Conservation (phyloP, 257 asterid species). For the Thymus mandschuricus region DNA sequence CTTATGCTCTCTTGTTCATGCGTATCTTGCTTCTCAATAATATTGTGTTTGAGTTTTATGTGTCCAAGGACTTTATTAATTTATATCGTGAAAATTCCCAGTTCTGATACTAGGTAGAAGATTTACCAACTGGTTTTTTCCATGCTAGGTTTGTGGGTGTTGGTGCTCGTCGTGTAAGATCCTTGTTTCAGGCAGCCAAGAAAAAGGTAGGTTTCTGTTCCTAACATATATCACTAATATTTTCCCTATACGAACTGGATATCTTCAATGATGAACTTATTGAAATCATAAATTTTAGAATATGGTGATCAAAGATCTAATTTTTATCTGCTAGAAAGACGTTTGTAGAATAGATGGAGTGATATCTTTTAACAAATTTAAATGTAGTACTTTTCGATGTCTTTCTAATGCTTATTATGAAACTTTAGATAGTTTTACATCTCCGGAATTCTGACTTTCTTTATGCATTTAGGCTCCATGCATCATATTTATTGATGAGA, state of each 20-base stretch:
- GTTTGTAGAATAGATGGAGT: slow-evolving; percentile 7
- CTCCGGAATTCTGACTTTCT: slow-evolving; percentile 28
- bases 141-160: slow-evolving; percentile 93
- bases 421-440: slow-evolving; percentile 4
- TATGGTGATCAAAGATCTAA: background rate
- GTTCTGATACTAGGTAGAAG: slow-evolving; percentile 10
- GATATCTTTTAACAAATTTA: background rate
- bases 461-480: slow-evolving; percentile 78
- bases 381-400: background rate
- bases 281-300: background rate
- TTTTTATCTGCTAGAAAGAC: background rate
- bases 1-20: slow-evolving; percentile 4
- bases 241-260: slow-evolving; percentile 12
- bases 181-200: slow-evolving; percentile 97
- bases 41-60: background rate
- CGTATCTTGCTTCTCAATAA: slow-evolving; percentile 1
- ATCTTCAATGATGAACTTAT: background rate
- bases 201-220: slow-evolving; percentile 64
- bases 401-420: background rate
- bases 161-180: slow-evolving; percentile 99
- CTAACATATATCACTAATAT: slow-evolving; percentile 20
- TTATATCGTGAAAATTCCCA: slow-evolving; percentile 1
- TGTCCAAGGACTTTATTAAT: slow-evolving; percentile 6
- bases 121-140: slow-evolving; percentile 24
- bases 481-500: slow-evolving; percentile 94